These are phyloP conservation scores for Coniferiporia sulphurascens DNA, from an alignment of 1,284 basidiomycete genomes.

Conservation along the genomic window DNA sequence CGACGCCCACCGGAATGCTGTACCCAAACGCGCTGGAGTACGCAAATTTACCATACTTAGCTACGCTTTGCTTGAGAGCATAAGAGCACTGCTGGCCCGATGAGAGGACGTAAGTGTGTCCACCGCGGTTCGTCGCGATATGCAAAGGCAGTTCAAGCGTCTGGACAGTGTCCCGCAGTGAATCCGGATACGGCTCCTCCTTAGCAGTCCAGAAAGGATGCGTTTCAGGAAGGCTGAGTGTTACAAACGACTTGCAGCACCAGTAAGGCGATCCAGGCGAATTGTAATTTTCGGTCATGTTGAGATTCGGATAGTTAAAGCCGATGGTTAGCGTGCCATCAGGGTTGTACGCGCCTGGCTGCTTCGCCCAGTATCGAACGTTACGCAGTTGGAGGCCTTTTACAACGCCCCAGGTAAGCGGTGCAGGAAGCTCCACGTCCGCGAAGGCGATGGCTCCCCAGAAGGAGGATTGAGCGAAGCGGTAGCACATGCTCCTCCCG, in stretches of 20 bases:
- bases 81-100: constrained; percentile 78
- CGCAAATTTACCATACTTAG: constrained; percentile 74
- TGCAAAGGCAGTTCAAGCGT: constrained; percentile 60
- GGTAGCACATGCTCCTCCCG: constrained; percentile 71
- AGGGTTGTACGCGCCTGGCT: constrained; percentile 53
- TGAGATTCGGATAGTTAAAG: constrained; percentile 68
- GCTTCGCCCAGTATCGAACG: constrained; percentile 64
- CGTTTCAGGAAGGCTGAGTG: constrained; percentile 55
- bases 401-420: constrained; percentile 68
- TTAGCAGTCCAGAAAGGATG: constrained; percentile 69
- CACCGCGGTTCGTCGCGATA: constrained; percentile 56
- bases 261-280: constrained; percentile 80
- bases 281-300: constrained; percentile 77
- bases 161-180: constrained; percentile 41
- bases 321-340: constrained; percentile 74
- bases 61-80: constrained; percentile 70
- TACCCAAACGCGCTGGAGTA: constrained; percentile 76
- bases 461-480: constrained; percentile 75
- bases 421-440: constrained; percentile 60
- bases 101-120: constrained; percentile 68
- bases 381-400: constrained; percentile 73
- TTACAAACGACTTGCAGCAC: constrained; percentile 75
- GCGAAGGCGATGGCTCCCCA: constrained; percentile 73
- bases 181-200: constrained; percentile 57
- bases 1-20: constrained; percentile 63